Base-by-base conservation (phyloP, 78 protist species). In the Fonticula alba region DNA sequence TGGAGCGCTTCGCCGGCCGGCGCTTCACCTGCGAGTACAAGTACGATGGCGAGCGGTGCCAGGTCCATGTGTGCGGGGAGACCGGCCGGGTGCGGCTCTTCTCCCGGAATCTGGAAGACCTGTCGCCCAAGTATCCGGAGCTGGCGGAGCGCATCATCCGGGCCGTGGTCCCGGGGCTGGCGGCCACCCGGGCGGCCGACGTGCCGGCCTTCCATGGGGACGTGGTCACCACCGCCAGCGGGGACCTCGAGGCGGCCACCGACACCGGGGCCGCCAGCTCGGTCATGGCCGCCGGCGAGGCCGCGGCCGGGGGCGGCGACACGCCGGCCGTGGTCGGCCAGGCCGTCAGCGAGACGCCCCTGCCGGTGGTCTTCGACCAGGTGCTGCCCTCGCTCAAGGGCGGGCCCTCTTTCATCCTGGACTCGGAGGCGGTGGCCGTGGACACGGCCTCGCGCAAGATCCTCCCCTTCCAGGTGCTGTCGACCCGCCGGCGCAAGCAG, bases 21-120 rank as follows among this genome's bases (percentile, higher is more conserved):
- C 65, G 29, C 14, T 93, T 88, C 76, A 87, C 92, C 2, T 83
- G 96, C 69, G 99, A 95, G 54, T 93, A 71, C 78, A 95, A 95
- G 75, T 95, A 95, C 62, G 99, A 95, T 49, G 98, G 98, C 24
- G 92, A 91, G 76, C 62, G 96, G 5, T 92, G 89, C 0, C 96
- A 84, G 75, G 63, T 79, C 3, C 90, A 78, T 27, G 17, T 72
- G 33, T n/a, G n/a, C n/a, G 7, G 50, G 33, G 78, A 59, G 24
- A 72, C 75, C 53, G 87, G 83, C 35, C 57, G 51, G 29, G 24
- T 84, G 69, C 24, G 20, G n/a, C 84, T 93, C 26, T 93, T 73
- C 87, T 64, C 80, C 46, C 75, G 99, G 49, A 91, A 90, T 52
- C 59, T 80, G 1, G 97, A 93, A 62, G 78, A 93, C 74, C 64